phyloP scores from a whole-genome alignment of 306 rosid species.

The Cicer cuneatum region DNA sequence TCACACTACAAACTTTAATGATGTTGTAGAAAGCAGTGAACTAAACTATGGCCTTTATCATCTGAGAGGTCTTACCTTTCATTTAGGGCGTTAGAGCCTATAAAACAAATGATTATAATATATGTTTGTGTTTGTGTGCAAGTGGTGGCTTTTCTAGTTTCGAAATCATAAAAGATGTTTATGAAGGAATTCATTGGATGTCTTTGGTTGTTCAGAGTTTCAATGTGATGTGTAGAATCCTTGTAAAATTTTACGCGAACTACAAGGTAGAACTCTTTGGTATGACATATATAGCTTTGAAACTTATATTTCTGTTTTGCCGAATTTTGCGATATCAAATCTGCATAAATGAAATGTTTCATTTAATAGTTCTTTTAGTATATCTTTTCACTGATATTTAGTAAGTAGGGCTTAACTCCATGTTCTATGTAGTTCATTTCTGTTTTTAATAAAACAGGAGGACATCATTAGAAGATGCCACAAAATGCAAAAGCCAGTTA shows the following conservation, averaged over 20 bases:
- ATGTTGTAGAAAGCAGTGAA: slow-evolving; percentile 6
- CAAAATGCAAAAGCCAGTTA: slow-evolving; percentile 86
- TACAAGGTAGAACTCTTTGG: background rate
- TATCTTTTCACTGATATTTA: slow-evolving; percentile 19
- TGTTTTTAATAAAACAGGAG: slow-evolving; percentile 61
- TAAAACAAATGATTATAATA: background rate
- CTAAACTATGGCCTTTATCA: background rate
- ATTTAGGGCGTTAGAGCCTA: slow-evolving; percentile 30
- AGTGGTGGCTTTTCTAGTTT: slow-evolving; percentile 4
- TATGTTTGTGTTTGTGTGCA: background rate
- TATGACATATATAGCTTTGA: slow-evolving; percentile 3
- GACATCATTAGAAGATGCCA: slow-evolving; percentile 87
- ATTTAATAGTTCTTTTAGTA: background rate
- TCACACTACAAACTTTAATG: background rate
- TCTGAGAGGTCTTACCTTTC: background rate
- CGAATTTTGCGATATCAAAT: slow-evolving; percentile 25
- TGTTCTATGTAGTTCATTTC: slow-evolving; percentile 35
- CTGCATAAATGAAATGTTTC: slow-evolving; percentile 33
- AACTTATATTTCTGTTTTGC: slow-evolving; percentile 25
- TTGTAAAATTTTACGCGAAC: slow-evolving; percentile 29
- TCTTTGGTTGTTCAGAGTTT: slow-evolving; percentile 37
- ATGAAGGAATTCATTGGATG: slow-evolving; percentile 28
- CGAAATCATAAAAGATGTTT: slow-evolving; percentile 10
- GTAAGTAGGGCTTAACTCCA: slow-evolving; percentile 32
- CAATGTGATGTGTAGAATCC: slow-evolving; percentile 22